Evolutionary conservation across 106 monocot species (phyloP).

Genomic region (Dioscorea alata): DNA sequence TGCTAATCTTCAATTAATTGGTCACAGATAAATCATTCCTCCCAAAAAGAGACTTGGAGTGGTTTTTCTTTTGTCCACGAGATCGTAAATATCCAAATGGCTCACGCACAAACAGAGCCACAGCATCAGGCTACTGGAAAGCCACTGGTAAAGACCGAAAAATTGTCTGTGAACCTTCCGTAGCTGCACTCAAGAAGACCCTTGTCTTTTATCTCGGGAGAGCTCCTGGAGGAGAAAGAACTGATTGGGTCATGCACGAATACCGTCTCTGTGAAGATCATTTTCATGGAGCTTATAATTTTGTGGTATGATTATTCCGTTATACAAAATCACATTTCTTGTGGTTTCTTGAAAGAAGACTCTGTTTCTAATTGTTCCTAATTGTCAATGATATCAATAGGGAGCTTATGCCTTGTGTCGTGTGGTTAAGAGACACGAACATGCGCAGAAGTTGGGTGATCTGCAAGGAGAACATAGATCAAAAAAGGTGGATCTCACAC

Average conservation of each 20-base stretch:
- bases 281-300: constrained; percentile 40
- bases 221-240: constrained; percentile 83
- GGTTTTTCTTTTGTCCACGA: constrained; percentile 95
- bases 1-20: background rate
- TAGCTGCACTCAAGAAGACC: constrained; percentile 67
- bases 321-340: too few relatives aligned
- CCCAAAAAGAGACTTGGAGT: constrained; percentile 74
- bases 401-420: constrained; percentile 66
- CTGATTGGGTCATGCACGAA: constrained; percentile 93
- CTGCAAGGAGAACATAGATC: constrained; percentile 16
- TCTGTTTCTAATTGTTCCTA: too few relatives aligned
- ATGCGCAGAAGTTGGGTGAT: constrained; percentile 8
- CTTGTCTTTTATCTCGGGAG: constrained; percentile 85
- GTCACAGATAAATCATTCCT: constrained; percentile 85
- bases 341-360: too few relatives aligned
- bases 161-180: constrained; percentile 45
- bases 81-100: constrained; percentile 87
- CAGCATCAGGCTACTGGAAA: constrained; percentile 77
- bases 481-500: constrained; percentile 1
- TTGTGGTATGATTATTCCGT: constrained; percentile 37
- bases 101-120: constrained; percentile 82
- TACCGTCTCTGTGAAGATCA: constrained; percentile 76
- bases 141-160: constrained; percentile 85
- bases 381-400: constrained; percentile 15
- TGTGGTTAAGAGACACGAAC: constrained; percentile 51